Evolutionary conservation across 2,329 filamentous ascomycete genomes (phyloP), one percentile per base, ranked within the genome.

Genomic region (Aspergillus candidus): DNA sequence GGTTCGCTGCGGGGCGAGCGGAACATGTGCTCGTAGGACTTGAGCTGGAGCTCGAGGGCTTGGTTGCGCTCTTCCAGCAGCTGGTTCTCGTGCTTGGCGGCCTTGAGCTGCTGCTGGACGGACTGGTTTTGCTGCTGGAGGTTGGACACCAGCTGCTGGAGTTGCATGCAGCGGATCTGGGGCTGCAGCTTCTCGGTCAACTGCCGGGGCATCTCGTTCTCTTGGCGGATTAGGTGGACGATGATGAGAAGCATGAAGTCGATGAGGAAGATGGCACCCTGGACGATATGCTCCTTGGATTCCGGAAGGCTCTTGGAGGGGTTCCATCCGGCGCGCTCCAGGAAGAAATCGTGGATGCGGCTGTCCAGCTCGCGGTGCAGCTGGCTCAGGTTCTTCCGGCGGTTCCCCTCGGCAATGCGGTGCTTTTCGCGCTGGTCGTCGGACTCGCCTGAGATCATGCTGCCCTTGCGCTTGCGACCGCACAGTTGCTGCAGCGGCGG

Each of bases 221-320:
- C 64, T 47, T 62, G 59, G 35, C 59, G 58, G 41, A 67, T 59
- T 31, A 67, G 52, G 41, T 61, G 57, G 11, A 62, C 52, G 32
- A 68, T 67, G 35, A 67, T 61, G 14, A 59, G 46, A 27, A 63
- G 57, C 61, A 67, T 65, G 42, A 67, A 67, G 46, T 68, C 65
- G 34, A 68, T 61, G 11, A 67, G 53, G 39, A 60, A 63, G 41
- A 68, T 61, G 4, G 65, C 61, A 6, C 59, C 65, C 50, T 66
- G 62, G 11, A 67, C 62, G 14, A 67, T 67, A 46, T 68, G 65
- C 43, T 68, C 65, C 53, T 68, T 68, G n/a, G 66, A 69, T 33
- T 68, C 61, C 3, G 61, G 61, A 33, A 66, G 53, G 48, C 60
- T 67, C 48, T 68, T 67, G 31, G 61, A 57, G 14, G 59, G 61